Base-by-base conservation (phyloP, 306 rosid genomes). In the Lotus japonicus region DNA sequence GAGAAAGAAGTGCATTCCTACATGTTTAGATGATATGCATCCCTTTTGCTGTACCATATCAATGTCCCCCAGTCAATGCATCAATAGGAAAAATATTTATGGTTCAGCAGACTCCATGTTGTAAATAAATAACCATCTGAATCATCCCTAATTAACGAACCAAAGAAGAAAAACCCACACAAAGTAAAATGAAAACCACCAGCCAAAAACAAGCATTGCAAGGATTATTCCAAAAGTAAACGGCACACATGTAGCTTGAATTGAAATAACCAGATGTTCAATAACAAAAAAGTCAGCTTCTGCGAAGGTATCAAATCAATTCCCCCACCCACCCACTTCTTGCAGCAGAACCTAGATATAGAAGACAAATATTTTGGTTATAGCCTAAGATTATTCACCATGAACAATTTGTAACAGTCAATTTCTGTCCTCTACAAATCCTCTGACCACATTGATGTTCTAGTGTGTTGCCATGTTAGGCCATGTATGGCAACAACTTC, bases 301-400 rank as follows among this genome's bases (percentile, higher is more conserved):
- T 45, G 42, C 26, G 43, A 36, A 56, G 64, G 58, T 54, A 55
- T 41, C 50, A 61, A 14, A 71, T 43, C 11, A 64, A 44, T 72
- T 39, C 73, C 67, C 64, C 46, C 59, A 43, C 81, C 76, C 78
- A 76, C 50, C 57, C 72, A 66, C 49, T 63, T 66, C 77, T 62
- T 63, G 70, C 39, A 3, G 74, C 58, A 58, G 59, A 64, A 21
- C 70, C 80, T 76, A 60, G 55, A 62, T 5, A 62, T 74, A 41
- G 78, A 82, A 68, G 67, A 57, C 75, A 78, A 66, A 4, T 36
- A 52, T 31, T 26, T 62, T 56, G 68, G 53, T 61, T 70, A 68
- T 70, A 61, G 53, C 69, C 5, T 31, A 31, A 31, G 36, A 5
- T 31, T 31, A 31, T 31, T 31, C 36, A 31, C 36, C 36, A 31